phyloP scores from a whole-genome alignment of 208 protist genomes.

The Acanthamoeba sp. region DNA sequence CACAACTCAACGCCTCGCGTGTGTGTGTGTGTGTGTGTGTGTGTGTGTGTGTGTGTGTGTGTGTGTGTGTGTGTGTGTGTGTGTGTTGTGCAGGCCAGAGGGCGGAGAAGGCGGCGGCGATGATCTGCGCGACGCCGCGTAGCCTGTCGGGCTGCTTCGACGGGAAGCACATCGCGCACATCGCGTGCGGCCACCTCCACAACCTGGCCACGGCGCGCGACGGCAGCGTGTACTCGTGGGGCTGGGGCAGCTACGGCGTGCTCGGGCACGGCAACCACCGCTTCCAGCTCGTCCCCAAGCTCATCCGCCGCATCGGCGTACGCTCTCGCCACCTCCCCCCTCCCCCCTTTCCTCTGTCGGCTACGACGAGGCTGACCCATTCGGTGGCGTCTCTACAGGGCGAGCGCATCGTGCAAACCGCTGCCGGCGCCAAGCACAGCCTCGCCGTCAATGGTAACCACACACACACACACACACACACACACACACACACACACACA shows the following conservation, averaged over 20 bases:
- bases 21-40: no score
- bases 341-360: background rate
- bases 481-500: background rate
- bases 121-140: constrained; percentile 28
- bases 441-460: constrained; percentile 35
- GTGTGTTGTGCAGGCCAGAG: background rate
- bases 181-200: constrained; percentile 49
- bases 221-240: constrained; percentile 47
- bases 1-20: no score
- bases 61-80: no score
- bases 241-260: constrained; percentile 70
- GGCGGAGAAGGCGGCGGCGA: background rate
- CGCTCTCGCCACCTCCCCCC: background rate
- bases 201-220: constrained; percentile 47
- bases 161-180: constrained; percentile 36
- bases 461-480: background rate
- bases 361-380: background rate
- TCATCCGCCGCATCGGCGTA: constrained; percentile 43
- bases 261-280: constrained; percentile 67
- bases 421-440: constrained; percentile 46
- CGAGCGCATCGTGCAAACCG: constrained; percentile 6
- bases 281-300: constrained; percentile 69
- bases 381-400: background rate
- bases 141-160: constrained; percentile 47
- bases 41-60: no score